phyloP scores from a whole-genome alignment of 495 filamentous ascomycete species.

The Lepraria neglecta region DNA sequence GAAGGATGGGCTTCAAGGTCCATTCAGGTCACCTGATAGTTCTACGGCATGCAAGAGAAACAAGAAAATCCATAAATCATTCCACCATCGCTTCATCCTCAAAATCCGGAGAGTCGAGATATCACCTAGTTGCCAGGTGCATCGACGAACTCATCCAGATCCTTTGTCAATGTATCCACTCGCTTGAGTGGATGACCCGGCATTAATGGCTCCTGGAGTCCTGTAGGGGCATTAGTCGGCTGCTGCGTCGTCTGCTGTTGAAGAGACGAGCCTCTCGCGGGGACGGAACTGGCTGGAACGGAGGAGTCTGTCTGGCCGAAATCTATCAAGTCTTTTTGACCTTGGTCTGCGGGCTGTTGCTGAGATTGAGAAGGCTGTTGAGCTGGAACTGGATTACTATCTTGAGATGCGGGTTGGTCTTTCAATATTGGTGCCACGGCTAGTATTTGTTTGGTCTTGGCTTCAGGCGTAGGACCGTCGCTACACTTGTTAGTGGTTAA shows the following conservation, averaged over 20 bases:
- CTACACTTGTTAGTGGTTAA: slow-evolving; percentile 37
- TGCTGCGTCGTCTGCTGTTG: slow-evolving; percentile 21
- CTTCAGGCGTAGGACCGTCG: slow-evolving; percentile 59
- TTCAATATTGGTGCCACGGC: slow-evolving; percentile 77
- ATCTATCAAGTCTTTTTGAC: slow-evolving; percentile 36
- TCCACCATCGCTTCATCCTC: not conserved
- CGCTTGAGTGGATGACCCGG: slow-evolving; percentile 35
- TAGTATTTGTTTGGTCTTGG: slow-evolving; percentile 77
- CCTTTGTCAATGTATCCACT: slow-evolving; percentile 44
- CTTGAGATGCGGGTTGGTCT: slow-evolving; percentile 51
- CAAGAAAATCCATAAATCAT: slow-evolving; percentile 1
- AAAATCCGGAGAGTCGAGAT: no score
- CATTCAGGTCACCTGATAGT: slow-evolving; percentile 1
- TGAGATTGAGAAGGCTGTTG: slow-evolving; percentile 17
- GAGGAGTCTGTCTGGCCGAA: slow-evolving; percentile 29
- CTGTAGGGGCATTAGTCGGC: slow-evolving; percentile 11
- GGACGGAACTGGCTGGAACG: slow-evolving; percentile 11
- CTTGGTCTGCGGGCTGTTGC: slow-evolving; percentile 15
- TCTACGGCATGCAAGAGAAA: slow-evolving; percentile 8
- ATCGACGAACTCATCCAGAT: slow-evolving; percentile 55
- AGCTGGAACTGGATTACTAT: slow-evolving; percentile 20
- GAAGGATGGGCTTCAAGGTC: not conserved
- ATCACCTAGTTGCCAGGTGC: slow-evolving; percentile 26
- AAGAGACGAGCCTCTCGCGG: slow-evolving; percentile 11
- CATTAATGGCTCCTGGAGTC: slow-evolving; percentile 30